Evolutionary conservation across 495 filamentous ascomycete species (phyloP), one percentile per base, ranked within the genome.

Genomic region (Wilcoxina mikolae): DNA sequence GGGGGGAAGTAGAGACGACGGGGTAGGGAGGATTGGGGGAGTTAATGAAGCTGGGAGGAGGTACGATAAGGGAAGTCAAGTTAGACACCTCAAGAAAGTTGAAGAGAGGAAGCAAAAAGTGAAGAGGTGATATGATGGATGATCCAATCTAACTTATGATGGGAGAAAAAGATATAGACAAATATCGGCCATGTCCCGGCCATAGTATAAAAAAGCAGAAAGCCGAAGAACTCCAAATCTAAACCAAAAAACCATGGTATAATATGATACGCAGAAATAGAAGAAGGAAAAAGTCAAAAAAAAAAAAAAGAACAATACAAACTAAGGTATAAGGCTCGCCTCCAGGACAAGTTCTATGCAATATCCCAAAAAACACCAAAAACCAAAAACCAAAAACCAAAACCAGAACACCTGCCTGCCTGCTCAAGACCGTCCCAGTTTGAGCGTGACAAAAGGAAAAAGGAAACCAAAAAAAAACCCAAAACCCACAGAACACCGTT

Each of bases 281-380:
- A 31, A 51, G 54, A 55, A 26, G 48, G 28, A 54, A 49, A 24
- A 52, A 22, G 20, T 27, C 10, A n/a, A 53, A 43, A 56, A 58
- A 54, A 52, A 54, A 49, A 24, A 52, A 28, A 25, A 41, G 9
- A n/a, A 48, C 29, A 56, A 58, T 47, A 23, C 43, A 49, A 39
- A 15, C 20, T 51, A 54, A 51, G 35, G 20, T 27, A 50, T 25
- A 46, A 60, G 27, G 25, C 3, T 42, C 43, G 43, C 42, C 27
- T 53, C 56, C 53, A 45, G 24, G 56, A 48, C 28, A 55, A 20
- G 11, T 20, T 57, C 52, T 54, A 3, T 31, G 18, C 23, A 45
- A 29, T 55, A 50, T 9, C 18, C 41, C 43, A 27, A 23, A 17
- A 56, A 62, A 52, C 27, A 18, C 42, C 33, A 55, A 41, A 54